Evolutionary conservation across 2,329 filamentous ascomycete species (phyloP).

Genomic region (Anthostomella pinea): DNA sequence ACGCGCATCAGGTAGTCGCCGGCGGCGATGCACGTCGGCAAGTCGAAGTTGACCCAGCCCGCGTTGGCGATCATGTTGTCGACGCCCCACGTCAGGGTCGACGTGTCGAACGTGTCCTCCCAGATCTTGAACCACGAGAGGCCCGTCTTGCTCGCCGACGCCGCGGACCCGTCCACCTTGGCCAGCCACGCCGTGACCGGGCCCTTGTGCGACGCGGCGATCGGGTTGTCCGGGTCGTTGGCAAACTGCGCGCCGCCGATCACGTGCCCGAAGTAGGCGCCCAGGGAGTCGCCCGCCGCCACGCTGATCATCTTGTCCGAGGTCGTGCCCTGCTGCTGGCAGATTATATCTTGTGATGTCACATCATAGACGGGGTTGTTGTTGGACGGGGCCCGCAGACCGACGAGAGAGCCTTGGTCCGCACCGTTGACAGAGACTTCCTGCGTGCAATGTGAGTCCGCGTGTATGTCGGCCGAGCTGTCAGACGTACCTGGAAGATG

Average conservation of each 20-base stretch:
- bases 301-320: slow-evolving; percentile 45
- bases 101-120: slow-evolving; percentile 45
- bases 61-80: slow-evolving; percentile 41
- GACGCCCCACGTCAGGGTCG: slow-evolving; percentile 46
- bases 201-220: slow-evolving; percentile 53
- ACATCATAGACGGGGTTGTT: slow-evolving; percentile 55
- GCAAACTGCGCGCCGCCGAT: slow-evolving; percentile 51
- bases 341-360: slow-evolving; percentile 46
- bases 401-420: slow-evolving; percentile 41
- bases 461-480: background rate
- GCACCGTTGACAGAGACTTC: slow-evolving; percentile 47
- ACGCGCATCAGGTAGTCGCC: slow-evolving; percentile 55
- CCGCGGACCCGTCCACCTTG: slow-evolving; percentile 51
- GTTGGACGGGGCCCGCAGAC: slow-evolving; percentile 45
- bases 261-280: slow-evolving; percentile 51
- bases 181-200: slow-evolving; percentile 53
- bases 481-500: slow-evolving; percentile 40
- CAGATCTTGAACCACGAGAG: slow-evolving; percentile 55
- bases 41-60: slow-evolving; percentile 46
- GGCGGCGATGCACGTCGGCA: slow-evolving; percentile 49
- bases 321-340: slow-evolving; percentile 43
- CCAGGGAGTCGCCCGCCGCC: slow-evolving; percentile 49
- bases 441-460: slow-evolving; percentile 22
- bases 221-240: slow-evolving; percentile 50
- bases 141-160: slow-evolving; percentile 38